Evolutionary conservation across 1,284 basidiomycete species (phyloP).

Genomic region (Coniophora puteana): DNA sequence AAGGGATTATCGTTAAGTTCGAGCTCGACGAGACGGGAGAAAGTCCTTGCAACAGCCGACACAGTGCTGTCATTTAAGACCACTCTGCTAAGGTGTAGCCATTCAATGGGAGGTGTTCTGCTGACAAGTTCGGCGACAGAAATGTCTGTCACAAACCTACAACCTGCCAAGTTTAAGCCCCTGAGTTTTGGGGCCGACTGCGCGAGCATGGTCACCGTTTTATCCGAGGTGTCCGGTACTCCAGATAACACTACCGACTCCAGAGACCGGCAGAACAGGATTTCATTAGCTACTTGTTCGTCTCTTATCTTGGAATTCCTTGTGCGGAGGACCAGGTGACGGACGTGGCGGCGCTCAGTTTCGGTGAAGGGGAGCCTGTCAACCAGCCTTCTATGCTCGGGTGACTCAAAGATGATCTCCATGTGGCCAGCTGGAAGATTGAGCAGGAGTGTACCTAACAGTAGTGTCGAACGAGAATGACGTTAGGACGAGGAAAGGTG

Average conservation of each 20-base stretch:
- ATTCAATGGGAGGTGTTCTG: conserved; percentile 63
- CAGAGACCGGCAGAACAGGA: conserved; percentile 65
- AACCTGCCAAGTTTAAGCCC: conserved; percentile 77
- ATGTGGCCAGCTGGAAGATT: too few species aligned
- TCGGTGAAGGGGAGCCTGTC: conserved; percentile 48
- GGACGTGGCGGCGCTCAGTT: conserved; percentile 52
- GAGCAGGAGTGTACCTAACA: too few species aligned
- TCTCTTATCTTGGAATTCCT: conserved; percentile 48
- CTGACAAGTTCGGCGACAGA: conserved; percentile 70
- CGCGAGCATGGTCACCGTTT: conserved; percentile 63
- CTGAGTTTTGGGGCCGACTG: conserved; percentile 63
- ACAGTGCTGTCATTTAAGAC: conserved; percentile 75
- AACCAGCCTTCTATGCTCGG: conserved; percentile 52
- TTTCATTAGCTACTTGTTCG: conserved; percentile 57
- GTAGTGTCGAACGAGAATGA: neutral
- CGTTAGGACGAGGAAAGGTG: too few species aligned
- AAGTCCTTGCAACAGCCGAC: conserved; percentile 69
- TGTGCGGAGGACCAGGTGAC: conserved; percentile 49
- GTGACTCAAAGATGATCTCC: neutral
- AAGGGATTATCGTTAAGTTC: conserved; percentile 76
- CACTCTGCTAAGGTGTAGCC: conserved; percentile 69
- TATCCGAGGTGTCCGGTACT: conserved; percentile 64
- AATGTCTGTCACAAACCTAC: conserved; percentile 71
- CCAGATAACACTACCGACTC: conserved; percentile 73
- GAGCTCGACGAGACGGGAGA: conserved; percentile 78